Conservation (phyloP, 306 rosid species). For the Purshia tridentata region DNA sequence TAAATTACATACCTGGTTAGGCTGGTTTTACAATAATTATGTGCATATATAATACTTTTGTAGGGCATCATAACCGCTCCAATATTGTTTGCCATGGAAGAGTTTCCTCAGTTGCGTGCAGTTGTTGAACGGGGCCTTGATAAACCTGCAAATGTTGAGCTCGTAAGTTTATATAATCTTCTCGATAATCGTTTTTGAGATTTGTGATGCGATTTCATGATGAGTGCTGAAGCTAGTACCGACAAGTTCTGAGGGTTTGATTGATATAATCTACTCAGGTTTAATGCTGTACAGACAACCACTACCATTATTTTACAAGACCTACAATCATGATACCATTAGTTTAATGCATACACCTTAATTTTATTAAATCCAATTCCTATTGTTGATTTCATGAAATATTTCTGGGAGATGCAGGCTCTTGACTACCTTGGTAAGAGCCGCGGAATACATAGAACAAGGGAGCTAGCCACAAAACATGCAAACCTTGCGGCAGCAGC, state of each 20-base stretch:
- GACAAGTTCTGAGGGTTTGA: neutral
- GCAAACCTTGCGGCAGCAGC: constrained; percentile 88
- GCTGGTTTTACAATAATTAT: constrained; percentile 1
- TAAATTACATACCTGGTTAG: neutral
- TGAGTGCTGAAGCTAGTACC: neutral
- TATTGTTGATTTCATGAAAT: constrained; percentile 1
- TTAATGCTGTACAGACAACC: too few relatives aligned
- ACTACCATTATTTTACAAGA: too few relatives aligned
- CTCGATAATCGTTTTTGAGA: neutral
- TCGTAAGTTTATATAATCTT: constrained; percentile 52
- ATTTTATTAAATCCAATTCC: neutral
- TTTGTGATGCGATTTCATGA: constrained; percentile 2
- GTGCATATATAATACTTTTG: constrained; percentile 18
- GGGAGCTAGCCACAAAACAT: constrained; percentile 78
- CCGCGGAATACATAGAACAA: constrained; percentile 74
- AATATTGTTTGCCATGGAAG: constrained; percentile 91
- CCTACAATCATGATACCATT: neutral
- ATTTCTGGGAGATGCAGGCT: constrained; percentile 48
- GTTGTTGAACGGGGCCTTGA: constrained; percentile 74
- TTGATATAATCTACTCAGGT: neutral
- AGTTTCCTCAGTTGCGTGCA: constrained; percentile 76
- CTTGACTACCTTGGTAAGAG: constrained; percentile 87
- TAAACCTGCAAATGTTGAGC: constrained; percentile 62
- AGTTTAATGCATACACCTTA: neutral
- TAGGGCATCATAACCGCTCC: constrained; percentile 97